Base-by-base conservation (phyloP, 2,329 filamentous ascomycete genomes). In the Aspergillus fijiensis region DNA sequence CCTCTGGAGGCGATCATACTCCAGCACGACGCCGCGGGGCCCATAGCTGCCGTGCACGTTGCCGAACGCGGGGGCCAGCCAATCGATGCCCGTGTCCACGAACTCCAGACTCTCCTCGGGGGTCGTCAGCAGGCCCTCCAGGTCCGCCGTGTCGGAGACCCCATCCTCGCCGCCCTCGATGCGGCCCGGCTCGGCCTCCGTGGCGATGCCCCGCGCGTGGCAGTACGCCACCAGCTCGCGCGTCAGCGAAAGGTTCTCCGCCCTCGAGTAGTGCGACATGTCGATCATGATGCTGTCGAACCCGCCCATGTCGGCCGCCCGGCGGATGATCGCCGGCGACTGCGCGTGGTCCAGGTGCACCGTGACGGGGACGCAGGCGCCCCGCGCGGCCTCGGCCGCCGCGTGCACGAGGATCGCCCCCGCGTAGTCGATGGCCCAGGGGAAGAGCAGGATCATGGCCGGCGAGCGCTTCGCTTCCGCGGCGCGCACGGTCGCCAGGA, bases 261-360 rank as follows among this genome's bases (percentile, higher is more conserved):
- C 86, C 66, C 86, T 87, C 65, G 89, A 87, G 69, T 89, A 86
- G 70, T 91, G 88, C 60, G 82, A 85, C 88, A 91, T 91, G 74
- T 91, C 89, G 0, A 91, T 85, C 88, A 91, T 91, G 71, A 91
- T 90, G 63, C 82, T 85, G 74, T 91, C 88, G 66, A 90, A 90
- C 2, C 77, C 82, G 53, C 83, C 79, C n/a, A 85, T 81, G 66
- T 87, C 81, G 0, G 86, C 87, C 0, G 87, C 86, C 4, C 77
- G 79, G 16, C 83, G 82, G 63, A 88, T 85, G 33, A 87, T 84
- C 63, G 85, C 85, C 3, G 85, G 84, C 9, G 82, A 84, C 74
- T 89, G 87, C 31, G 84, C 85, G 74, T 89, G 87, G 77, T 89
- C 87, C 68, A 89, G 82, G 73, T 89, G 87, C 49, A 89, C 77